Base-by-base conservation (phyloP, 225 moss, liverwort and hornwort genomes). In the Neckera pumila region DNA sequence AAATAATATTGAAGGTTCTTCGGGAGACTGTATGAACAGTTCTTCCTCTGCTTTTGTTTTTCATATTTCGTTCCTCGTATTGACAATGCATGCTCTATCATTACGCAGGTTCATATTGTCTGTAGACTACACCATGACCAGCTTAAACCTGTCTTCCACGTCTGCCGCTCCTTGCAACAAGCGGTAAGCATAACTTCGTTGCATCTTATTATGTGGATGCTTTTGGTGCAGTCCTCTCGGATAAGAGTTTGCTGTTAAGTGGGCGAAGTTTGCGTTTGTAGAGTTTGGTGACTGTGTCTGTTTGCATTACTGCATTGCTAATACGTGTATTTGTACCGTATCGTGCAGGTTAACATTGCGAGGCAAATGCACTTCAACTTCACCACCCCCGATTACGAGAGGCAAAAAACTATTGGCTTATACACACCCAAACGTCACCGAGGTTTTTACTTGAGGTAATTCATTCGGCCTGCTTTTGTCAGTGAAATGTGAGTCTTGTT, bases 61-160 rank as follows among this genome's bases (percentile, higher is more conserved):
- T n/a, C 31, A 31, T 47, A n/a, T 30, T 65, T 27, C 30, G 17
- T 86, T 66, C 12, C 49, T 81, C 47, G 45, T 87, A 45, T 38
- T 83, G 56, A 90, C 70, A 60, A 15, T 77, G 61, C 56, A 14
- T 69, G n/a, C 16, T 14, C 14, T 53, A 47, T 75, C 40, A 12
- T 76, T 27, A 6, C 34, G 82, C 91, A 93, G 93, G 93, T 93
- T 62, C 93, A 90, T 22, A 91, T 93, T 53, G 93, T 93, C 40
- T 93, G 93, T 80, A 88, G 93, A 70, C 86, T 93, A 21, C 93
- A 93, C n/a, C 93, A 93, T 71, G 93, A 93, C 80, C 91, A 93
- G 63, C 88, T 93, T 56, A 89, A 90, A 76, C 93, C 93, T 51
- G 90, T 91, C 66, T 93, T 93, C 74, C 93, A 93, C 63, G 93